Percentiles rank a stretch among this genome's conserved stretches.
These are phyloP conservation scores for Crithidia fasciculata DNA, from an alignment of 208 protist genomes.

Conservation along the genomic window DNA sequence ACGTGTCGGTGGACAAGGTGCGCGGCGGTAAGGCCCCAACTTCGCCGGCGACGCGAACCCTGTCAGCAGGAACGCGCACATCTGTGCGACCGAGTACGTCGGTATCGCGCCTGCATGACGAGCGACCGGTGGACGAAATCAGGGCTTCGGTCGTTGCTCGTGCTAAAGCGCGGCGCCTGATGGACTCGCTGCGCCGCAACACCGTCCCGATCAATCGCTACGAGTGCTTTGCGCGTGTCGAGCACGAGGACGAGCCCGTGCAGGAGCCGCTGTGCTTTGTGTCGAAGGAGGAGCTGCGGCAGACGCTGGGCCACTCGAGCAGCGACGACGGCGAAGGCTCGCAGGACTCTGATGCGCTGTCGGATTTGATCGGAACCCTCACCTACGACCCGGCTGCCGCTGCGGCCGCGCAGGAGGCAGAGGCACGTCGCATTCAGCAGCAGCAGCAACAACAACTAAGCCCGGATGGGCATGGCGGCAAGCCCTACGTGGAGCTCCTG, in stretches of 20 bases:
- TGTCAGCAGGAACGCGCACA: background rate
- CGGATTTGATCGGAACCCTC: constrained; percentile 37
- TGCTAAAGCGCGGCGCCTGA: constrained; percentile 66
- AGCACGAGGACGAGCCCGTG: constrained; percentile 37
- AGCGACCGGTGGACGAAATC: constrained; percentile 71
- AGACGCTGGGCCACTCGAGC: constrained; percentile 1
- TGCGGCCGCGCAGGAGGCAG: background rate
- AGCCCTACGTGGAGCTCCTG: background rate
- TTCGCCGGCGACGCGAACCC: too few relatives aligned
- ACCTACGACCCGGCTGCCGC: constrained; percentile 21
- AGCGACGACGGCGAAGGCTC: constrained; percentile 13
- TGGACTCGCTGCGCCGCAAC: constrained; percentile 64
- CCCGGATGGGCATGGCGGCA: background rate
- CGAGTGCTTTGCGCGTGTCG: constrained; percentile 58
- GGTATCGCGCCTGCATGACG: constrained; percentile 26
- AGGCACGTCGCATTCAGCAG: background rate
- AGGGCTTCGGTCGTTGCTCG: constrained; percentile 67
- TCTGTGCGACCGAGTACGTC: background rate
- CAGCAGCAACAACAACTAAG: background rate
- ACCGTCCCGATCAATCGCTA: constrained; percentile 82
- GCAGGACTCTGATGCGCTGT: constrained; percentile 42
- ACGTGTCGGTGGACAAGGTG: too few relatives aligned
- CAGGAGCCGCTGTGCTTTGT: constrained; percentile 34
- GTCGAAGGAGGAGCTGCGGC: constrained; percentile 17
- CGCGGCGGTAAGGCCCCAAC: too few relatives aligned